Base-by-base conservation (phyloP, 257 asterid genomes). In the Linderniella brevidens region DNA sequence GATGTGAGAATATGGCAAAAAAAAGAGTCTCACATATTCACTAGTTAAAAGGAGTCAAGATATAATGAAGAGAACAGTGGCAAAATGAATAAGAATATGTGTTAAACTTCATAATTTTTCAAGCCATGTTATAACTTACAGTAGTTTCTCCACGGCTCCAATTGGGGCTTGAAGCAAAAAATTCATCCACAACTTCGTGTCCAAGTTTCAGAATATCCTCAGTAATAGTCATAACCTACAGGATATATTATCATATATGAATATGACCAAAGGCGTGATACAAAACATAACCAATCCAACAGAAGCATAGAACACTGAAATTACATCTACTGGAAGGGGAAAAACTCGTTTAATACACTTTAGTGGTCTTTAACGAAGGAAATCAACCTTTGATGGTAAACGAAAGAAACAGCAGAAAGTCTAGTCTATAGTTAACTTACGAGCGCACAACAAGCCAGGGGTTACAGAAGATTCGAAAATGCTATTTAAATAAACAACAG, bases 181-280 rank as follows among this genome's bases (percentile, higher is more conserved):
- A 76, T 44, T 90, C 99, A 56, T 81, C 75, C 50, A 79, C 99
- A 58, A 85, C 61, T 65, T 79, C 96, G 65, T 73, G 85, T 63
- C 81, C 85, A 48, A 77, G 76, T 67, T 63, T 72, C n/a, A 77
- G 62, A 49, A 90, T 75, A 15, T 67, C 81, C 55, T 86, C 92
- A 9, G 93, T 55, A 57, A 77, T 63, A 49, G 8, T 35, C 11
- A 61, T 77, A 62, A 69, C 92, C 95, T 88, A 54, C 14, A 59
- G 19, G 14, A 35, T 29, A 14, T 51, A 52, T 20, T 17, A 14
- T 58, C 60, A 19, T 44, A 59, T 49, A 59, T 19, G 58, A 25
- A 19, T 19, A 42, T 4, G 29, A 17, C 58, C 16, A 49, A 13
- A 5, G 15, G 12, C 47, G 15, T n/a, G n/a, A n/a, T n/a, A n/a